A percentile compares a stretch with the other conserved stretches of the same genome.
phyloP scores from a whole-genome alignment of 139 green algal species.

The Tetraselmis striata region DNA sequence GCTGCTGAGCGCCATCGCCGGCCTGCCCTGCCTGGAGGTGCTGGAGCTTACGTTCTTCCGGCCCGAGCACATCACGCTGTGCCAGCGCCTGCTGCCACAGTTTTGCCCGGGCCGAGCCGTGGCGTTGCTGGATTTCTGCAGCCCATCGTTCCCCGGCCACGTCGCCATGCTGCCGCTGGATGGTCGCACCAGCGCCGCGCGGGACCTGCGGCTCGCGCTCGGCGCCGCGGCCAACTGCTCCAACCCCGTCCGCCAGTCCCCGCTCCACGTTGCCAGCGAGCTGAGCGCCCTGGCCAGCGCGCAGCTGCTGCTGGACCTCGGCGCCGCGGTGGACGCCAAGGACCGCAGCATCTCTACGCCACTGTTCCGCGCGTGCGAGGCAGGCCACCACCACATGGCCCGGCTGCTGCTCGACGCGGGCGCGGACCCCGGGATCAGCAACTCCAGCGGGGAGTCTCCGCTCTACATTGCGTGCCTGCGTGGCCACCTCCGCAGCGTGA shows the following conservation, averaged over 20 bases:
- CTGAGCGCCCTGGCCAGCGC: constrained; percentile 20
- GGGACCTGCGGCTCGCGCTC: constrained; percentile 26
- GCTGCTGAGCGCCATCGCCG: not conserved
- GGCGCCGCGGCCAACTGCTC: constrained; percentile 61
- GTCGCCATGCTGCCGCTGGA: not conserved
- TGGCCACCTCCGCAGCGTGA: constrained; percentile 56
- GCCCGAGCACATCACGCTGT: constrained; percentile 13
- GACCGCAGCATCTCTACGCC: constrained; percentile 57
- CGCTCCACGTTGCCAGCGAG: constrained; percentile 63
- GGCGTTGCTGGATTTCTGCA: constrained; percentile 5
- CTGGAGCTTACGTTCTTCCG: constrained; percentile 63
- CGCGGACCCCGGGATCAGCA: constrained; percentile 3
- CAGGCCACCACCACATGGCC: constrained; percentile 30
- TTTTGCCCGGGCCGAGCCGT: constrained; percentile 11
- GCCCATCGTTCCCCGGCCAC: not conserved
- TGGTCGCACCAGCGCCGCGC: not conserved
- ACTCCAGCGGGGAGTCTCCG: constrained; percentile 49
- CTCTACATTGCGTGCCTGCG: constrained; percentile 83
- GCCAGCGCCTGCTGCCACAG: not conserved
- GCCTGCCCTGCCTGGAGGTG: constrained; percentile 37
- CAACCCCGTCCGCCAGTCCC: constrained; percentile 37
- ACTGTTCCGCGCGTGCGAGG: constrained; percentile 59
- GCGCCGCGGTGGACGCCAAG: constrained; percentile 36
- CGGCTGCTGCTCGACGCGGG: constrained; percentile 52
- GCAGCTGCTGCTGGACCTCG: constrained; percentile 46